phyloP scores from a whole-genome alignment of 2,329 filamentous ascomycete species.

The Aspergillus floridensis region DNA sequence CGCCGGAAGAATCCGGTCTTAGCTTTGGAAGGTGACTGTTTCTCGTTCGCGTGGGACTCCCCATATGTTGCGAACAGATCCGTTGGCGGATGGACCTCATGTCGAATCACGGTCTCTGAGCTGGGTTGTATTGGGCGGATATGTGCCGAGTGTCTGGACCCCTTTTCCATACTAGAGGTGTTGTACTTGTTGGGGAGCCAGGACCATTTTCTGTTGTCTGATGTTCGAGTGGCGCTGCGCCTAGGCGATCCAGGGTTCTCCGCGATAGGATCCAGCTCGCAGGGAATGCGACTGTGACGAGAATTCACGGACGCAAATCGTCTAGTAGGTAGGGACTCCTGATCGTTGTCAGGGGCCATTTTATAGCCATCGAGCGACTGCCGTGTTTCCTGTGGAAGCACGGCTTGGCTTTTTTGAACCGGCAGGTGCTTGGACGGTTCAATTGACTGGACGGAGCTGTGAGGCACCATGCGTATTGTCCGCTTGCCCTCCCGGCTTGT shows the following conservation, averaged over 20 bases:
- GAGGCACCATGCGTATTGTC: conserved; percentile 59
- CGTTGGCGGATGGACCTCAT: conserved; percentile 21
- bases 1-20: conserved; percentile 53
- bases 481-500: conserved; percentile 30
- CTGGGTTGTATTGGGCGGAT: conserved; percentile 24
- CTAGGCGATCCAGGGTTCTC: conserved; percentile 40
- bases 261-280: conserved; percentile 43
- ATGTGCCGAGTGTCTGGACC: conserved; percentile 23
- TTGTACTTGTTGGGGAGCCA: conserved; percentile 44
- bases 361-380: conserved; percentile 9
- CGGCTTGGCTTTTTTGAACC: conserved; percentile 48
- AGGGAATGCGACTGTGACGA: conserved; percentile 26
- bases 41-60: conserved; percentile 1
- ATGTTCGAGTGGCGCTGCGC: conserved; percentile 18
- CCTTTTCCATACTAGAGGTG: conserved; percentile 22
- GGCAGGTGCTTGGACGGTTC: conserved; percentile 52
- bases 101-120: conserved; percentile 26
- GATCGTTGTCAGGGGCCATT: conserved; percentile 18
- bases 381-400: not conserved
- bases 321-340: not conserved
- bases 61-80: conserved; percentile 1
- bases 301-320: conserved; percentile 23
- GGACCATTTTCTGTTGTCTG: conserved; percentile 45
- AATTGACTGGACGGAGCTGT: conserved; percentile 48
- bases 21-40: conserved; percentile 20